A percentile compares a stretch with the other conserved stretches of the same genome.
Conservation (phyloP, 768 basidiomycete genomes). For the Lyophyllum decastes region DNA sequence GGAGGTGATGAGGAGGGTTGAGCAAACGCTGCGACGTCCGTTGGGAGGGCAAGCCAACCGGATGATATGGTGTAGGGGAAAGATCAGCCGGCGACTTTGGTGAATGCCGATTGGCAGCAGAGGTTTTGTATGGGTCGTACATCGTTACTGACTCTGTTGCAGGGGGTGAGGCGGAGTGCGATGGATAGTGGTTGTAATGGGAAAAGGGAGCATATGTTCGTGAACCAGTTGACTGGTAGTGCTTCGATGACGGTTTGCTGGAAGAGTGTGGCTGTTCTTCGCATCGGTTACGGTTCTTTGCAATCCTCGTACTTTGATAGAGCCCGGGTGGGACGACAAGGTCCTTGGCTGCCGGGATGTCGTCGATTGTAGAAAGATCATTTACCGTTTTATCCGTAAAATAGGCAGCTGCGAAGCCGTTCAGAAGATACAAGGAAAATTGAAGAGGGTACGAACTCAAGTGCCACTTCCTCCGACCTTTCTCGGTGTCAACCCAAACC, state of each 20-base stretch:
- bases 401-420: slow-evolving; percentile 61
- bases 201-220: slow-evolving; percentile 45
- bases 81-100: not conserved
- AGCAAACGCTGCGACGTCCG: not conserved
- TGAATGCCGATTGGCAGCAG: not conserved
- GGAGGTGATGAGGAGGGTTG: not conserved
- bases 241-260: slow-evolving; percentile 27
- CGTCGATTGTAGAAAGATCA: slow-evolving; percentile 69
- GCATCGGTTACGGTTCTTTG: slow-evolving; percentile 46
- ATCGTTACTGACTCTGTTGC: slow-evolving; percentile 36
- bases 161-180: slow-evolving; percentile 22
- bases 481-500: slow-evolving; percentile 68
- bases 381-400: slow-evolving; percentile 79
- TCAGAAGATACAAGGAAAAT: slow-evolving; percentile 4
- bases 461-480: slow-evolving; percentile 79
- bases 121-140: slow-evolving; percentile 38
- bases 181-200: slow-evolving; percentile 28
- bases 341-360: slow-evolving; percentile 57
- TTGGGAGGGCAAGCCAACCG: not conserved
- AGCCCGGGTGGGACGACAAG: slow-evolving; percentile 66
- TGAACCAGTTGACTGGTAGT: slow-evolving; percentile 24
- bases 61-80: not conserved
- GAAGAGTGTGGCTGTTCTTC: slow-evolving; percentile 43
- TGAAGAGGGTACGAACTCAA: slow-evolving; percentile 55
- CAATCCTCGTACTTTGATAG: slow-evolving; percentile 68